Base-by-base conservation (phyloP, 2,329 filamentous ascomycete species). In the Rhynchosporium agropyri region DNA sequence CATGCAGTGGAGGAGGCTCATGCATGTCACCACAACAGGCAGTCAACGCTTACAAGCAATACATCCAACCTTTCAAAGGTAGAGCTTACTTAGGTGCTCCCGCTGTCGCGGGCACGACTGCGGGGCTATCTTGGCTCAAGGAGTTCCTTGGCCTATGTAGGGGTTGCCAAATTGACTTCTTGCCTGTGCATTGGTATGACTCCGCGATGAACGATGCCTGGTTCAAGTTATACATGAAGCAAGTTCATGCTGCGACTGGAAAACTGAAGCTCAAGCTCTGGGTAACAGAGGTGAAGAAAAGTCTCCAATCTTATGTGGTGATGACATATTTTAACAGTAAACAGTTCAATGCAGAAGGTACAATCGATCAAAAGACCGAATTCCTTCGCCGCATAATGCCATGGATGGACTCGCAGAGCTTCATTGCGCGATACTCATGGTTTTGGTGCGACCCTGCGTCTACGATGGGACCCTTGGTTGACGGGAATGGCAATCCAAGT, bases 11-110 rank as follows among this genome's bases (percentile, higher is more conserved):
- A 4, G 58, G 61, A 13, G 57, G 60, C 31, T 62, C 65, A 6
- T 64, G 61, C 38, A 61, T 67, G 57, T 61, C 49, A 12, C 56
- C 61, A 9, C 51, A 90, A 89, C 68, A 69, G 10, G 79, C 78
- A n/a, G 79, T 75, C 6, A 63, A 66, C 8, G 75, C 71, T 8
- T 80, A 76, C 69, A 73, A 70, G 62, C 65, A 69, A n/a, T 76
- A 76, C 71, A 78, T 81, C 73, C 70, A 77, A 64, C 78, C 76
- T 4, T 78, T 77, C 66, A 71, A 72, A 29, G 74, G 75, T 60
- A 69, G 75, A 60, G 78, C 76, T 38, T 73, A 74, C 63, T 73
- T 81, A 29, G 77, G 78, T 62, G 75, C 77, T 9, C 79, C 79
- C 3, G 73, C 77, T 38, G 77, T 81, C 42, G 78, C 78, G 63